Evolutionary conservation across 768 basidiomycete genomes (phyloP).

Genomic region (Podaxis sp.): DNA sequence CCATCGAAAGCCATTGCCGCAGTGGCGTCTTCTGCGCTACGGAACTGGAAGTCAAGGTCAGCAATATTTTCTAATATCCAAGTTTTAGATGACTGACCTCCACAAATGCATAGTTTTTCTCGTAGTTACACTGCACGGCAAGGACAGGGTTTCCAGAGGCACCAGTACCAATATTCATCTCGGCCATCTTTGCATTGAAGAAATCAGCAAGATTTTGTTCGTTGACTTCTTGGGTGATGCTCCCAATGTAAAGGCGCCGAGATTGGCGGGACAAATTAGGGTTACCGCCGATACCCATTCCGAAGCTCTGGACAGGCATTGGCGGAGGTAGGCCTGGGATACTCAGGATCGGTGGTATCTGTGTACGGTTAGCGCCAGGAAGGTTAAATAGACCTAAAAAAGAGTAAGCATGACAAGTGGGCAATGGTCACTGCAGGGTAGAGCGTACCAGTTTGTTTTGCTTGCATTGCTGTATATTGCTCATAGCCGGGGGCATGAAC

Average conservation of each 20-base stretch:
- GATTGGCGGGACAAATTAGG: constrained; percentile 91
- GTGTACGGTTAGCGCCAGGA: constrained; percentile 89
- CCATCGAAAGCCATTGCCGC: constrained; percentile 97
- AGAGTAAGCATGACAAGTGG: constrained; percentile 10
- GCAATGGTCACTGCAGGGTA: background rate
- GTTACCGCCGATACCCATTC: constrained; percentile 82
- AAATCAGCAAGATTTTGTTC: constrained; percentile 90
- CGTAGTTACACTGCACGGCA: constrained; percentile 94
- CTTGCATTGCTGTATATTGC: constrained; percentile 90
- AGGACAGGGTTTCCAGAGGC: constrained; percentile 87
- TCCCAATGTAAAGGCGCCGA: constrained; percentile 93
- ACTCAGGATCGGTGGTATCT: constrained; percentile 76
- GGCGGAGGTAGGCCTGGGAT: constrained; percentile 81
- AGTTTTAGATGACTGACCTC: constrained; percentile 52
- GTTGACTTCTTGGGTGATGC: constrained; percentile 91
- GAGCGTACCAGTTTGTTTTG: constrained; percentile 89
- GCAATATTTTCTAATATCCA: constrained; percentile 1
- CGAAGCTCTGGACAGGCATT: constrained; percentile 79
- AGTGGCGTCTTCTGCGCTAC: constrained; percentile 94
- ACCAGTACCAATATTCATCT: constrained; percentile 83
- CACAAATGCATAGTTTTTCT: constrained; percentile 98
- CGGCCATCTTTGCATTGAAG: constrained; percentile 95
- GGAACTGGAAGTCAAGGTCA: constrained; percentile 61
- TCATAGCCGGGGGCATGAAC: constrained; percentile 95
- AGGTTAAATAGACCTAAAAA: constrained; percentile 87